Evolutionary conservation across 176 grass and related monocot genomes (phyloP).

Genomic region (Olyra latifolia): DNA sequence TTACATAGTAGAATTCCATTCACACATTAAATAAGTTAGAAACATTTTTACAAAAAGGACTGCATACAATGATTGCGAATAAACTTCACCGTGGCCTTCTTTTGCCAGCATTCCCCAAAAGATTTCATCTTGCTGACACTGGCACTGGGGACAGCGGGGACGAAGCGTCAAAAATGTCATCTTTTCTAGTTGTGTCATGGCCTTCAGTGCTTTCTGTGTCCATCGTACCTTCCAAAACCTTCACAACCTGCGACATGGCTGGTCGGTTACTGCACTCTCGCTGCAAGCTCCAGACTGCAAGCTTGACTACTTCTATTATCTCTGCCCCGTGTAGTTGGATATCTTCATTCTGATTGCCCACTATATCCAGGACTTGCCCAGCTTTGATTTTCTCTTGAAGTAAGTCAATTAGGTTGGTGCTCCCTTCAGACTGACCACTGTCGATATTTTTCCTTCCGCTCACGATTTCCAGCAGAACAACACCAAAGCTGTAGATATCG

Average conservation of each 20-base stretch:
- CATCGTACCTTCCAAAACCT: conserved; percentile 67
- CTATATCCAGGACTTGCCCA: conserved; percentile 55
- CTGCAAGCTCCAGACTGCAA: conserved; percentile 78
- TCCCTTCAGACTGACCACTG: conserved; percentile 50
- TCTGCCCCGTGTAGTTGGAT: conserved; percentile 38
- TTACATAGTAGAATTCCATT: neutral
- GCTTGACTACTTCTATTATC: conserved; percentile 63
- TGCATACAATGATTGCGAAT: neutral
- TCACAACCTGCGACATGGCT: conserved; percentile 75
- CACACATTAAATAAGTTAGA: neutral
- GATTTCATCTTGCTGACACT: conserved; percentile 35
- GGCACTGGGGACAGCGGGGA: conserved; percentile 40
- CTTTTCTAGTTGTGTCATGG: conserved; percentile 39
- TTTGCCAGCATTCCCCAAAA: conserved; percentile 11
- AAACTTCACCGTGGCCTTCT: neutral
- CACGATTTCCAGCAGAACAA: conserved; percentile 60
- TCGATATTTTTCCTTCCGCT: conserved; percentile 69
- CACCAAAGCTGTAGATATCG: conserved; percentile 79
- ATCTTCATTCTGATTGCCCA: conserved; percentile 52
- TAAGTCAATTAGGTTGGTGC: conserved; percentile 50
- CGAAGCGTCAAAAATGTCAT: conserved; percentile 47
- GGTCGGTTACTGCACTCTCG: conserved; percentile 57
- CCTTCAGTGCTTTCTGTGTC: conserved; percentile 44
- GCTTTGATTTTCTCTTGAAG: conserved; percentile 74
- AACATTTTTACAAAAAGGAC: conserved; percentile 18